Base-by-base conservation (phyloP, 192 early-diverging fungal species). In the Geranomyces variabilis region DNA sequence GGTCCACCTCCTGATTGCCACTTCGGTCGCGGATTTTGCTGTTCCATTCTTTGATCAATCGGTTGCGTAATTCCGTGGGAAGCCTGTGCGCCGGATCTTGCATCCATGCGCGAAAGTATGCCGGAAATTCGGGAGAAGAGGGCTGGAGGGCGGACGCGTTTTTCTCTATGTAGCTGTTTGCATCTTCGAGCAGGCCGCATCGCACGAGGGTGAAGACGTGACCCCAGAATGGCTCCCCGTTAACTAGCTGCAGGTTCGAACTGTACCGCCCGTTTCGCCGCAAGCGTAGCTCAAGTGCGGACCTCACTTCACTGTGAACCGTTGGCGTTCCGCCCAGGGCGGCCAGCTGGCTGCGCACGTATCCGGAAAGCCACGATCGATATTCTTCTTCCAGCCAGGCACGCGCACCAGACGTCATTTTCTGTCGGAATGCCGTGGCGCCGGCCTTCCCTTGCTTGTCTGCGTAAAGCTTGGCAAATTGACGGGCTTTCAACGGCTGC, bases 151-250 rank as follows among this genome's bases (percentile, higher is more conserved):
- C 56, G 55, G 34, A 34, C n/a, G 75, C 51, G 93, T 72, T 79
- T 46, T 81, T 74, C 22, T 73, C 75, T 60, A 88, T 82, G 73
- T 90, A 94, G 58, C 86, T 74, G 12, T 89, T 74, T 6, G 93
- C 92, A 31, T 92, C 88, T 6, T 89, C 69, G 13, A 72, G 67
- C 65, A 89, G 75, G 0, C 96, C 96, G 53, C 83, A 85, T 36
- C 97, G 88, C 28, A 96, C 83, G 3, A 97, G 79, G 68, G 86
- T 87, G 72, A 82, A 99, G 47, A 98, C 81, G 69, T 93, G 89
- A 0, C 91, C 92, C 96, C 97, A 99, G 34, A 93, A 82, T 0
- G 96, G 86, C 0, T 77, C 73, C 10, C 84, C 81, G 0, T 74
- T 47, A 64, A 61, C 36, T 41, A 77, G 71, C 60, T 80, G 76